Base-by-base conservation (phyloP, 2,329 filamentous ascomycete species). In the Pseudogymnoascus sp. region DNA sequence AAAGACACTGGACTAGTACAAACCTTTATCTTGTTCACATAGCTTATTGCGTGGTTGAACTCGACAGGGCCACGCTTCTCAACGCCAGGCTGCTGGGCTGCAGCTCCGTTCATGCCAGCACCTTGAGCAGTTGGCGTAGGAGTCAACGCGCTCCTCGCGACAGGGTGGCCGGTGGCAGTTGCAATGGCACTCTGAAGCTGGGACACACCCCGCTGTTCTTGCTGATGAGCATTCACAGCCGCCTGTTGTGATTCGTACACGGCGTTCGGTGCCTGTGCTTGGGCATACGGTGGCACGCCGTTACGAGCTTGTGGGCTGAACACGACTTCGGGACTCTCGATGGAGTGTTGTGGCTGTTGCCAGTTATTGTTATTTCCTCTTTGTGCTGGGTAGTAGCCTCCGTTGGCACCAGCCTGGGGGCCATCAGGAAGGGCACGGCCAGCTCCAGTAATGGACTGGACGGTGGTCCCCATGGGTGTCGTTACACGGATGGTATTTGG, bases 21-120 rank as follows among this genome's bases (percentile, higher is more conserved):
- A 78, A 95, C 93, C 87, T 99, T 99, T 72, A 99, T 99, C 78
- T 99, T 99, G 74, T 99, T 99, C 63, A 99, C 95, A 72, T 99
- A 99, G 75, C 93, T 97, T 67, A 99, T 99, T 0, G 95, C 95
- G 77, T 99, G 95, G 74, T 99, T 99, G 76, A 99, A 99, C 73
- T 99, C 95, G 16, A 99, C 95, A 1, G 95, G 95, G 0, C 93
- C 93, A 63, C 93, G 86, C 73, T 95, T 96, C 75, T 96, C 93
- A 73, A 90, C 77, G 76, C 83, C 77, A 75, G 83, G 77, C 77
- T 87, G 76, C 76, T 84, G 78, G 69, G 80, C 77, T 21, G 81
- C 82, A 66, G 81, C 80, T 51, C 85, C 86, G 70, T 88, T 90
- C 64, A 88, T 73, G 34, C 78, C 82, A 66, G 83, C 83, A 66